Percentiles rank a stretch among this genome's conserved stretches.
phyloP scores from a whole-genome alignment of 2,329 filamentous ascomycete genomes.

The Ophiocordyceps camponoti-saundersi region DNA sequence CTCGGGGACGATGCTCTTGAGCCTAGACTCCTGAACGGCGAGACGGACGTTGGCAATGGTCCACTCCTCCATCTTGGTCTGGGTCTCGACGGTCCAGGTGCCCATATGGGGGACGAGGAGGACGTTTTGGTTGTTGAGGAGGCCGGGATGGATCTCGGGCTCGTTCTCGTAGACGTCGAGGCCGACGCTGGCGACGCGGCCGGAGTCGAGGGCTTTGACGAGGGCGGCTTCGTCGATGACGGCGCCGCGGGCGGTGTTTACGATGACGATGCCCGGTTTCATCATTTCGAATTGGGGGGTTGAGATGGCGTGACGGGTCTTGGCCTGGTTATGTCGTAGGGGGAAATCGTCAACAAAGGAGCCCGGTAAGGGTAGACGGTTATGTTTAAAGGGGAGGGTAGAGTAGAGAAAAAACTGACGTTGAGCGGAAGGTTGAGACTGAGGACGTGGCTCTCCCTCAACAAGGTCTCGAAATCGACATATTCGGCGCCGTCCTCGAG shows the following conservation, averaged over 20 bases:
- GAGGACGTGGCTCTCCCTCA: slow-evolving; percentile 34
- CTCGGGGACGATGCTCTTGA: slow-evolving; percentile 58
- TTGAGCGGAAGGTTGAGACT: slow-evolving; percentile 44
- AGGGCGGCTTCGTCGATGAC: slow-evolving; percentile 39
- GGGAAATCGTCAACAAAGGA: too few relatives aligned
- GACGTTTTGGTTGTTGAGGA: slow-evolving; percentile 41
- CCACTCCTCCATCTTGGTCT: slow-evolving; percentile 56
- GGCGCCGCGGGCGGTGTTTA: slow-evolving; percentile 40
- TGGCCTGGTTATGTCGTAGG: too few relatives aligned
- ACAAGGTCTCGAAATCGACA: slow-evolving; percentile 36
- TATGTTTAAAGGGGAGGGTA: slow-evolving; percentile 6
- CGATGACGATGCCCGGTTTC: slow-evolving; percentile 37
- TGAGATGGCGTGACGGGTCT: slow-evolving; percentile 53
- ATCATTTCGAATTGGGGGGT: slow-evolving; percentile 30
- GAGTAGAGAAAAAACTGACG: slow-evolving; percentile 34
- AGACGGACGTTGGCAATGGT: slow-evolving; percentile 51
- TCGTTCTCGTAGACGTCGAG: slow-evolving; percentile 41
- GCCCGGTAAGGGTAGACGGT: too few relatives aligned
- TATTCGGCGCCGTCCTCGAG: slow-evolving; percentile 13
- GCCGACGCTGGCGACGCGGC: slow-evolving; percentile 35
- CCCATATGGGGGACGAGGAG: slow-evolving; percentile 52
- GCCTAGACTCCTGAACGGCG: slow-evolving; percentile 41
- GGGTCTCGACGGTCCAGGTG: slow-evolving; percentile 40
- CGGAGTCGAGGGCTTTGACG: slow-evolving; percentile 32
- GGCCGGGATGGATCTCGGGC: slow-evolving; percentile 41